A percentile compares a stretch with the other conserved stretches of the same genome.
These are phyloP conservation scores for Neurospora sp. DNA, from an alignment of 495 filamentous ascomycete genomes.

Conservation along the genomic window DNA sequence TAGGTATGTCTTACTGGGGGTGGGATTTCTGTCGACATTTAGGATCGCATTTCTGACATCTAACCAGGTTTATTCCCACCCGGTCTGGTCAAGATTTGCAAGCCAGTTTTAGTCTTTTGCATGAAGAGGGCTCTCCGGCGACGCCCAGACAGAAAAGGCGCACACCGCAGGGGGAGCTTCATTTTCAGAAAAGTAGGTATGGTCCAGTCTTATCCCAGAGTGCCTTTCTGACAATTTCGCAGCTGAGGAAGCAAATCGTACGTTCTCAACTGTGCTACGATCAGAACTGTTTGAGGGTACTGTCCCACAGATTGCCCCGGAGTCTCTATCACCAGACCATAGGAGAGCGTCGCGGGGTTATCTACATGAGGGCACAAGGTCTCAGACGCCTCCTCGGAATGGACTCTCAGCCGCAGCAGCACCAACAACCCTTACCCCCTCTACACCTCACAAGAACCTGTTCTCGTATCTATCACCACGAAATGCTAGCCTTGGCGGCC, in stretches of 20 bases:
- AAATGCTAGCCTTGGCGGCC: conserved; percentile 51
- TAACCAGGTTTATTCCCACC: conserved; percentile 81
- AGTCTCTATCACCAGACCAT: conserved; percentile 52
- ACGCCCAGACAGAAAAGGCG: conserved; percentile 77
- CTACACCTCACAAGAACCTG: conserved; percentile 93
- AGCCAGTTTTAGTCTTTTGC: conserved; percentile 79
- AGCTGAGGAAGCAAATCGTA: conserved; percentile 93
- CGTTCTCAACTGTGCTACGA: conserved; percentile 78
- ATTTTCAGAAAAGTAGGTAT: conserved; percentile 80
- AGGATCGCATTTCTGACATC: not conserved
- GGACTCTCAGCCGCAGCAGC: conserved; percentile 41
- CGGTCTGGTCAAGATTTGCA: conserved; percentile 87
- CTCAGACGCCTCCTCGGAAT: conserved; percentile 71
- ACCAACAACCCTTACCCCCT: conserved; percentile 67
- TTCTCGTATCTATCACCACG: conserved; percentile 85
- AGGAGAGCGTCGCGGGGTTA: conserved; percentile 44
- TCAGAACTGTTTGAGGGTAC: conserved; percentile 84
- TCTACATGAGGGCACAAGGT: conserved; percentile 57
- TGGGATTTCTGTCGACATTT: not conserved
- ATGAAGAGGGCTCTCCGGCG: conserved; percentile 84
- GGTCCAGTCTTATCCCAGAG: not conserved
- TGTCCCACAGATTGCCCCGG: conserved; percentile 70
- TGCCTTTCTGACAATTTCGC: conserved; percentile 30
- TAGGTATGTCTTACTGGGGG: conserved; percentile 36
- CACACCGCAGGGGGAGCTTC: conserved; percentile 79